Evolutionary conservation across 495 filamentous ascomycete species (phyloP).

Genomic region (Staphylotrichum longicolle): DNA sequence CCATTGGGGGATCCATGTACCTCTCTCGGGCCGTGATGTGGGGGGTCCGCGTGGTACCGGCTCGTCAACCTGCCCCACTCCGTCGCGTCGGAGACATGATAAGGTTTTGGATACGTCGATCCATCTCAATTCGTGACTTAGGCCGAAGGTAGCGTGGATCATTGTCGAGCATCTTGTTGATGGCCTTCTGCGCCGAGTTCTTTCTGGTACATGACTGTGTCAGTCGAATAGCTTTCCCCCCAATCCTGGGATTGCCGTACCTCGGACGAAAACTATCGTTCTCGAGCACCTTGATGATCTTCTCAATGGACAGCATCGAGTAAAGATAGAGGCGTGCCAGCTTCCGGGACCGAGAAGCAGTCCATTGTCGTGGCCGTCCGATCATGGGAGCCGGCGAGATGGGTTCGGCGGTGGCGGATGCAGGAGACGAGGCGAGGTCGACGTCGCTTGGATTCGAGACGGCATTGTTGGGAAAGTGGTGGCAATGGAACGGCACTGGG

Average conservation of each 20-base stretch:
- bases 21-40: neutral
- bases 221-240: slow-evolving; percentile 1
- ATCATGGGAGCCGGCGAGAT: slow-evolving; percentile 34
- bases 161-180: slow-evolving; percentile 47
- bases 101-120: slow-evolving; percentile 38
- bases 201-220: slow-evolving; percentile 27
- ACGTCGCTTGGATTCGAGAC: neutral
- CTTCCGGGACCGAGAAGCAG: slow-evolving; percentile 42
- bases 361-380: slow-evolving; percentile 48
- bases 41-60: neutral
- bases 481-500: slow-evolving; percentile 8
- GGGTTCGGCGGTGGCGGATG: slow-evolving; percentile 13
- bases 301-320: slow-evolving; percentile 43
- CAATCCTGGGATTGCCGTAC: slow-evolving; percentile 20
- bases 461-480: neutral
- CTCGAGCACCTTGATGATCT: slow-evolving; percentile 45
- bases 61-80: slow-evolving; percentile 7
- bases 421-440: slow-evolving; percentile 27
- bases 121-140: slow-evolving; percentile 44
- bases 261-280: slow-evolving; percentile 43
- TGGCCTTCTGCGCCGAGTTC: slow-evolving; percentile 51
- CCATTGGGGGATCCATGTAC: neutral
- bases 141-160: slow-evolving; percentile 49
- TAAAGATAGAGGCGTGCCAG: slow-evolving; percentile 48
- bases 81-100: slow-evolving; percentile 23